Evolutionary conservation across 495 filamentous ascomycete species (phyloP).

Genomic region (Penicillium waksmanii): DNA sequence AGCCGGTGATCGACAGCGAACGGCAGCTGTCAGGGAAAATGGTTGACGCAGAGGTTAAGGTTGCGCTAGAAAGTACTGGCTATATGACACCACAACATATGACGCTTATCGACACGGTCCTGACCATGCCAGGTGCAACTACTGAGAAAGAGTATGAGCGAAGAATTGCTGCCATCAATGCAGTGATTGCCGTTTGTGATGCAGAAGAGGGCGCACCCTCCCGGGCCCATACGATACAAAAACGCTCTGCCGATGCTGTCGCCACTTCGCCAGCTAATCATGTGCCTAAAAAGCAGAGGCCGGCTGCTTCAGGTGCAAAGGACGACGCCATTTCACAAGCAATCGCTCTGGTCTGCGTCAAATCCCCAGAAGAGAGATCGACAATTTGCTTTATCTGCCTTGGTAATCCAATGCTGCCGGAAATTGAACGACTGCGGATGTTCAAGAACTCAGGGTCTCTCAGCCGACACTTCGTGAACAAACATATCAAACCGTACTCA

Average conservation of each 20-base stretch:
- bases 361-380: conserved; percentile 22
- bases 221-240: conserved; percentile 11
- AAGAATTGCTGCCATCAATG: conserved; percentile 33
- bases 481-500: conserved; percentile 28
- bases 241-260: conserved; percentile 18
- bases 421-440: conserved; percentile 17
- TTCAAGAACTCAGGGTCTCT: conserved; percentile 27
- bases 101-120: conserved; percentile 29
- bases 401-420: conserved; percentile 18
- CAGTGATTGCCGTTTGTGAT: conserved; percentile 35
- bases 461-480: conserved; percentile 30
- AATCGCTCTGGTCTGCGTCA: conserved; percentile 28
- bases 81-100: conserved; percentile 31
- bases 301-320: conserved; percentile 13
- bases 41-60: conserved; percentile 27
- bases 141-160: conserved; percentile 29
- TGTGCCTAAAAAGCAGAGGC: conserved; percentile 20
- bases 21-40: conserved; percentile 31
- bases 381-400: conserved; percentile 31
- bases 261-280: conserved; percentile 6
- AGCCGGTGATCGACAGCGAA: conserved; percentile 37
- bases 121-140: conserved; percentile 26
- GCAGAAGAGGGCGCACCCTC: conserved; percentile 30
- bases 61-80: conserved; percentile 21
- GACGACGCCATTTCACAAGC: conserved; percentile 21